A percentile compares a stretch with the other conserved stretches of the same genome.
Conservation (phyloP, 1,284 basidiomycete species). For the Boletellus deceptivus region DNA sequence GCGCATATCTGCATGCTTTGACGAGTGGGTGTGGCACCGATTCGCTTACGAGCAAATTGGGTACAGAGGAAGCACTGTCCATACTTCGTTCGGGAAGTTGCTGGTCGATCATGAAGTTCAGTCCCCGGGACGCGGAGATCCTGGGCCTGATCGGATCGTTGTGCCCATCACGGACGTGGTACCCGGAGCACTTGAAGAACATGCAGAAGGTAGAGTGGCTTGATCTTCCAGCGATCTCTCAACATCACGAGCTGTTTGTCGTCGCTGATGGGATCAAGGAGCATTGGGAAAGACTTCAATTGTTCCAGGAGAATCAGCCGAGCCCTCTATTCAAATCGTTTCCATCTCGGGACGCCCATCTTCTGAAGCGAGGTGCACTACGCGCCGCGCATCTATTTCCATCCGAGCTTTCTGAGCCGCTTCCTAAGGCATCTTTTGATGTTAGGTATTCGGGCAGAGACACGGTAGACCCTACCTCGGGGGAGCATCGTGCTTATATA, state of each 20-base stretch:
- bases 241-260: neutral
- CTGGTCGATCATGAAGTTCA: too few species aligned
- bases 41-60: conserved; percentile 38
- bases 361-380: neutral
- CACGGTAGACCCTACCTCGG: neutral
- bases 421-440: conserved; percentile 3
- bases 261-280: neutral
- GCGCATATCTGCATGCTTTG: conserved; percentile 45
- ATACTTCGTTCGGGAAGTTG: too few species aligned
- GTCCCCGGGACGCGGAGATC: too few species aligned
- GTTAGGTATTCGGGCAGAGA: conserved; percentile 20
- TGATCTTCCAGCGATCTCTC: conserved; percentile 2
- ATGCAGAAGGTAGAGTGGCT: conserved; percentile 36
- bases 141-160: too few species aligned
- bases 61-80: too few species aligned
- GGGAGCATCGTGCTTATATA: too few species aligned
- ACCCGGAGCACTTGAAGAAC: conserved; percentile 33
- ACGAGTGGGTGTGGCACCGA: conserved; percentile 41
- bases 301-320: neutral
- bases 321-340: neutral
- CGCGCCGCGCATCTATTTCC: neutral
- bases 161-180: conserved; percentile 27
- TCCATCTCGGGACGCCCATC: neutral
- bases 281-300: neutral
- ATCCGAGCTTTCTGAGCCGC: neutral